Conservation (phyloP, 257 asterid genomes). For the Verbena officinalis region DNA sequence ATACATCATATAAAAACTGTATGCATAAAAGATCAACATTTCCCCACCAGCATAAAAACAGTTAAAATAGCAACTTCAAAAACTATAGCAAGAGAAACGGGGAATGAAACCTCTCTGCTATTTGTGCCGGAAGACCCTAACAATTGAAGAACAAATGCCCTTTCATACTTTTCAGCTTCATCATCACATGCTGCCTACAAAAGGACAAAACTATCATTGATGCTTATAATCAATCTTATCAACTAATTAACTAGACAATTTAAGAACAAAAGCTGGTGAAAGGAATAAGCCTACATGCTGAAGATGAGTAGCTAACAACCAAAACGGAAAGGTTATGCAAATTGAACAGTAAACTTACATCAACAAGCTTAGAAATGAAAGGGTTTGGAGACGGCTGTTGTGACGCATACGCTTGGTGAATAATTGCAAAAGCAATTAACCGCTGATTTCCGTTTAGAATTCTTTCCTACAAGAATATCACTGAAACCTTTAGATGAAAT, state of each 20-base stretch:
- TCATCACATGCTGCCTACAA: slow-evolving; percentile 89
- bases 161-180: slow-evolving; percentile 71
- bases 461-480: slow-evolving; percentile 59
- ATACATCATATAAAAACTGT: neutral
- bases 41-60: slow-evolving; percentile 8
- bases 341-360: slow-evolving; percentile 53
- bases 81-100: slow-evolving; percentile 30
- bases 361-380: slow-evolving; percentile 66
- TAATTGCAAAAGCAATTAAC: slow-evolving; percentile 73
- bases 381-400: slow-evolving; percentile 80
- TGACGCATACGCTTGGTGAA: slow-evolving; percentile 72
- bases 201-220: slow-evolving; percentile 25
- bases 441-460: slow-evolving; percentile 66
- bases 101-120: slow-evolving; percentile 62
- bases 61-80: slow-evolving; percentile 7
- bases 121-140: slow-evolving; percentile 50
- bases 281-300: neutral
- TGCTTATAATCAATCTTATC: slow-evolving; percentile 21
- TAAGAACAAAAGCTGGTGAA: neutral
- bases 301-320: slow-evolving; percentile 7
- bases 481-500: slow-evolving; percentile 12
- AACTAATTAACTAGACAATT: slow-evolving; percentile 8
- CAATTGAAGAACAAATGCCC: slow-evolving; percentile 80
- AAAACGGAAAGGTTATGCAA: slow-evolving; percentile 15
- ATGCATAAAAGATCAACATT: slow-evolving; percentile 3